Evolutionary conservation across 345 rosid species (phyloP).

Genomic region (Gossypium longicalyx): DNA sequence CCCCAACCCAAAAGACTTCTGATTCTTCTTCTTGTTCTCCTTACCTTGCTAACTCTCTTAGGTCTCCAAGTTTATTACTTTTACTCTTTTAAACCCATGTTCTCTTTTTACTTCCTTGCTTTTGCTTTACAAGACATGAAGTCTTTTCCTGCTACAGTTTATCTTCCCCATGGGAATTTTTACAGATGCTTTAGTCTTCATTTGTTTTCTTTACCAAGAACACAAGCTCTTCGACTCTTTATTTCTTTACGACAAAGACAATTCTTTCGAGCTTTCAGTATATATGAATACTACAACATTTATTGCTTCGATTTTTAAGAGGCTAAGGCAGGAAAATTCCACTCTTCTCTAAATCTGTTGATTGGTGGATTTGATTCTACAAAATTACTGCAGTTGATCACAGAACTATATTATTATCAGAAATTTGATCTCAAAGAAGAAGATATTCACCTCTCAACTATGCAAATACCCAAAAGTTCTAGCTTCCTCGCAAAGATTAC

Average conservation of each 20-base stretch:
- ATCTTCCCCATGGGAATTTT: background rate
- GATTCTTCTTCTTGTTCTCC: conserved; percentile 30
- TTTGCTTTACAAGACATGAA: background rate
- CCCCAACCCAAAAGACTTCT: conserved; percentile 29
- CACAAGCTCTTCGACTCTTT: too few relatives aligned
- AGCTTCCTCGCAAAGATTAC: background rate
- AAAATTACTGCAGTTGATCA: background rate
- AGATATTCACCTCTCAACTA: background rate
- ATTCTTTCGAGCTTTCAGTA: too few relatives aligned
- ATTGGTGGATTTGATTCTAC: background rate
- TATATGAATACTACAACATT: background rate
- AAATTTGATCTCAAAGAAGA: background rate
- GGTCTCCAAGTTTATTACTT: conserved; percentile 55
- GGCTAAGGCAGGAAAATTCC: background rate
- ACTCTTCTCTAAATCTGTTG: background rate
- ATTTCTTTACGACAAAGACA: too few relatives aligned
- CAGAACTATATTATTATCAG: background rate
- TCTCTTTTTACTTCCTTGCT: background rate
- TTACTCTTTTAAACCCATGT: background rate
- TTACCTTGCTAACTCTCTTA: conserved; percentile 69
- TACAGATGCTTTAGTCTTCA: background rate
- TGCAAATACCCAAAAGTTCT: background rate
- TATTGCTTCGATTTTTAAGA: background rate
- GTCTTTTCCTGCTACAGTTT: background rate
- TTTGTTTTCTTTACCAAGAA: background rate